phyloP scores from a whole-genome alignment of 2,329 filamentous ascomycete species.

The Apiospora arundinis region DNA sequence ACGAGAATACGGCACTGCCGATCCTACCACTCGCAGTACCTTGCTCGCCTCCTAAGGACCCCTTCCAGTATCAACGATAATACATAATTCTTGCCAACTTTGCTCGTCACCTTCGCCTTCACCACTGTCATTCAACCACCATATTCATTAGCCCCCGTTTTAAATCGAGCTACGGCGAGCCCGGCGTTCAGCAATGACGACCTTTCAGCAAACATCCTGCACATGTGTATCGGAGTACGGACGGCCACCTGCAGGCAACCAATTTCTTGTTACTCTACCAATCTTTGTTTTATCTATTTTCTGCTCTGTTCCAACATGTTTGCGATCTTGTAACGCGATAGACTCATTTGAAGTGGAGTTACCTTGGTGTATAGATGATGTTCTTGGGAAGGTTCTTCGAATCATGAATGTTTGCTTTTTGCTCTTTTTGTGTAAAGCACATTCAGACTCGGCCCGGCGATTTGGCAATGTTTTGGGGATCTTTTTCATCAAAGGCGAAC shows the following conservation, averaged over 20 bases:
- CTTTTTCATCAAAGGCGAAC: conserved; percentile 31
- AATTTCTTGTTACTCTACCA: background rate
- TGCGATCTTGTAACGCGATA: conserved; percentile 24
- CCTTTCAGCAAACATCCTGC: conserved; percentile 15
- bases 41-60: conserved; percentile 2
- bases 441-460: conserved; percentile 19
- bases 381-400: conserved; percentile 18
- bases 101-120: conserved; percentile 29
- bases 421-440: background rate
- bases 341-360: conserved; percentile 20
- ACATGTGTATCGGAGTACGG: conserved; percentile 3
- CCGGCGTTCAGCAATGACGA: conserved; percentile 32
- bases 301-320: conserved; percentile 5
- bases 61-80: conserved; percentile 31
- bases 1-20: background rate
- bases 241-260: background rate
- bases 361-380: conserved; percentile 27
- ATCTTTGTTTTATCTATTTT: conserved; percentile 3
- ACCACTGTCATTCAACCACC: conserved; percentile 23
- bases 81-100: conserved; percentile 33
- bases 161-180: conserved; percentile 31
- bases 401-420: conserved; percentile 21
- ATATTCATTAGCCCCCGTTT: conserved; percentile 7
- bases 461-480: conserved; percentile 30
- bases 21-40: background rate